These are phyloP conservation scores for Colletotrichum zoysiae DNA, from an alignment of 2,329 filamentous ascomycete genomes.

Conservation along the genomic window DNA sequence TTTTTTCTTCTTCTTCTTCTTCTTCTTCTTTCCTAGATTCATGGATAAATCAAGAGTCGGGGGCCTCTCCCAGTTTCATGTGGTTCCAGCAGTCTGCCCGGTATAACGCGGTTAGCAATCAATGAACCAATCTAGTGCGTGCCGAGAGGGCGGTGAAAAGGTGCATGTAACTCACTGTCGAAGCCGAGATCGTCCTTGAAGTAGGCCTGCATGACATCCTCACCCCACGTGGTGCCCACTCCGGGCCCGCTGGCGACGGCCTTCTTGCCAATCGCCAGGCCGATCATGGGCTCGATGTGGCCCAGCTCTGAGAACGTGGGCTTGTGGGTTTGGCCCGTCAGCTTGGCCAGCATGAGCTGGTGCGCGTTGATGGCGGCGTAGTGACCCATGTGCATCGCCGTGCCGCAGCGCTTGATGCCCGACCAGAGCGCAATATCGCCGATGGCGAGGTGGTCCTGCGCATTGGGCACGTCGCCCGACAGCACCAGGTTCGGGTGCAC, in stretches of 20 bases:
- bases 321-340: constrained; percentile 49
- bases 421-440: constrained; percentile 80
- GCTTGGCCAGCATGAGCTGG: constrained; percentile 66
- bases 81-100: constrained; percentile 67
- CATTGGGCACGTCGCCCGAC: constrained; percentile 65
- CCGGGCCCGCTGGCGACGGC: constrained; percentile 73
- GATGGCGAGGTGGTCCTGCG: constrained; percentile 73
- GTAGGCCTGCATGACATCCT: constrained; percentile 72
- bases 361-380: constrained; percentile 76
- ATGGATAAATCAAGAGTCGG: constrained; percentile 10
- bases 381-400: constrained; percentile 80
- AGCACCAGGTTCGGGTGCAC: constrained; percentile 70
- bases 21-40: not conserved
- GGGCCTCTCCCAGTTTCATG: constrained; percentile 56
- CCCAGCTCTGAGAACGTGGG: constrained; percentile 64
- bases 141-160: not conserved
- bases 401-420: constrained; percentile 84
- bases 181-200: constrained; percentile 79
- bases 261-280: constrained; percentile 77
- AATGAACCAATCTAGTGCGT: too few relatives aligned
- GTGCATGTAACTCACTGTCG: constrained; percentile 61
- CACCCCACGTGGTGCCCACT: constrained; percentile 69
- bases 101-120: constrained; percentile 41
- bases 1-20: not conserved
- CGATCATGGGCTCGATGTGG: constrained; percentile 75